Evolutionary conservation across 768 basidiomycete species (phyloP), one percentile per base, ranked within the genome.

Genomic region (Leccinum arenicola): DNA sequence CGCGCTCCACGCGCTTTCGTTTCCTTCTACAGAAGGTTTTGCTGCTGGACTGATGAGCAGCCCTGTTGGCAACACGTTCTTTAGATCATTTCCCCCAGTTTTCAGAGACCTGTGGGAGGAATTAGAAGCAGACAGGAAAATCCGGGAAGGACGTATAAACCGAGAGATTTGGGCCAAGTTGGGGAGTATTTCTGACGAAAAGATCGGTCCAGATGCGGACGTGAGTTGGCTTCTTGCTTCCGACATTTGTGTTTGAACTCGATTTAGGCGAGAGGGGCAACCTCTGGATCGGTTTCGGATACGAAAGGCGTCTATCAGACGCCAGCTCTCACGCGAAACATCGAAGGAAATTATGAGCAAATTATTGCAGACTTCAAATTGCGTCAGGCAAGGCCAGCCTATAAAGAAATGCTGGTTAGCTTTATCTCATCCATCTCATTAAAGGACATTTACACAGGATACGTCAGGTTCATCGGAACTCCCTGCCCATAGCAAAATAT

Each of bases 61-160:
- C 40, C 74, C 80, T 50, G 76, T 79, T 29, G 80, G 73, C 48
- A 77, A 77, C 50, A 87, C 90, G 1, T 91, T 87, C 64, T 91
- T 91, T 72, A 80, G 92, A 63, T 72, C 85, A 9, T 78, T 98
- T n/a, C 93, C 96, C 9, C 78, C 87, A 3, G 81, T 83, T 17
- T 96, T 88, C 73, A 83, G 94, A 61, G 90, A 94, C 71, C 76
- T 99, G 17, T 99, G 96, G 96, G 89, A 92, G 56, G 92, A 95
- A 70, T 75, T 98, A 15, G 94, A 95, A 66, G 70, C 64, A 4
- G 74, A 77, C 27, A 80, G 91, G 64, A 90, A 87, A 65, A 60
- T 66, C 6, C 76, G 76, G 33, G 86, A 89, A 56, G 86, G 93
- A 60, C 70, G 68, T 19, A 79, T 76, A 19, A 95, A 95, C 68